Conservation (phyloP, 768 basidiomycete genomes). For the Podaxis sp. region DNA sequence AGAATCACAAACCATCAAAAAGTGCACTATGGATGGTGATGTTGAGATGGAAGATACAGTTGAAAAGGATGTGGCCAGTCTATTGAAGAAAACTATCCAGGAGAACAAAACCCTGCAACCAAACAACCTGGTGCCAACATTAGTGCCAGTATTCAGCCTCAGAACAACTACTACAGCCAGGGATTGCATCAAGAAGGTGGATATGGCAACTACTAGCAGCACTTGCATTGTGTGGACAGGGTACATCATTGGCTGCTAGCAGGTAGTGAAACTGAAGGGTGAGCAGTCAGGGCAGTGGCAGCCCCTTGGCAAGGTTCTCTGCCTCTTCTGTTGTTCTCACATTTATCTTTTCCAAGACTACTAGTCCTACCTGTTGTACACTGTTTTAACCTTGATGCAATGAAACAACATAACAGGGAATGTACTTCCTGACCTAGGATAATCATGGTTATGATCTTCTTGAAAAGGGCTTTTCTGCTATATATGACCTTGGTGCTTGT, state of each 20-base stretch:
- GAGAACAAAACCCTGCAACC: conserved; percentile 84
- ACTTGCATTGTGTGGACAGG: conserved; percentile 34
- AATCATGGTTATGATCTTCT: not conserved
- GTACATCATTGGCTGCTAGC: no score
- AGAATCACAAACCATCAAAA: conserved; percentile 75
- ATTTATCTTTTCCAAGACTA: not conserved
- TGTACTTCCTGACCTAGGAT: not conserved
- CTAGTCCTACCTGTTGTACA: conserved; percentile 4
- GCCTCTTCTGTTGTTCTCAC: not conserved
- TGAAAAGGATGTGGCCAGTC: conserved; percentile 79
- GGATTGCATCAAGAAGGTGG: conserved; percentile 61
- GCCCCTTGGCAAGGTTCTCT: not conserved
- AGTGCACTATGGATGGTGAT: conserved; percentile 54
- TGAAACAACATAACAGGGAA: no score
- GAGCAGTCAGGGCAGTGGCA: no score
- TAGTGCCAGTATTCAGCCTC: conserved; percentile 44
- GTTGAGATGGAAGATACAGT: conserved; percentile 77
- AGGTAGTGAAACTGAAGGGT: no score
- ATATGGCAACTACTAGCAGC: conserved; percentile 44
- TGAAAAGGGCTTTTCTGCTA: not conserved
- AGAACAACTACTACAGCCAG: conserved; percentile 60
- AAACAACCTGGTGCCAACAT: conserved; percentile 81
- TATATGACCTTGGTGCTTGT: not conserved
- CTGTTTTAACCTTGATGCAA: not conserved
- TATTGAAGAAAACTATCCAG: conserved; percentile 80